phyloP scores from a whole-genome alignment of 306 rosid species.

The Rosa lucieae region DNA sequence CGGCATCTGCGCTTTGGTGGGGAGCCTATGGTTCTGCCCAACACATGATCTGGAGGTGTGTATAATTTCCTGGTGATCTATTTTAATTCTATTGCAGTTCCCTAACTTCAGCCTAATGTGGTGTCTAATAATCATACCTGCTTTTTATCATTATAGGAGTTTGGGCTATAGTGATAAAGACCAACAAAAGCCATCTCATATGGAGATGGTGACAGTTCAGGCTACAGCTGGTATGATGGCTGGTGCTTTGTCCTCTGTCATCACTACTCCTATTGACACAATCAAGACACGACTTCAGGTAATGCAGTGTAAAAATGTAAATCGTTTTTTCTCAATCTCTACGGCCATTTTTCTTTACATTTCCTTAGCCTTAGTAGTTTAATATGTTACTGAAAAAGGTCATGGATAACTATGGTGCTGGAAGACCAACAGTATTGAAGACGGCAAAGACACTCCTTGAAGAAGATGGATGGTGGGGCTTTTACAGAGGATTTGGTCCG shows the following conservation, averaged over 20 bases:
- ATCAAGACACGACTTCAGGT: conserved; percentile 93
- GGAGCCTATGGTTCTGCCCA: conserved; percentile 88
- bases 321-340: neutral
- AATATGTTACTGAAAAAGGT: conserved; percentile 44
- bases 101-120: conserved; percentile 3
- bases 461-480: conserved; percentile 95
- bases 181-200: conserved; percentile 68
- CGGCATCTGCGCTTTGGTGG: conserved; percentile 97
- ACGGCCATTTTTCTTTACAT: neutral
- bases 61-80: neutral
- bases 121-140: neutral
- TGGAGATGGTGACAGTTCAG: conserved; percentile 76
- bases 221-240: conserved; percentile 86
- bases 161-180: conserved; percentile 55
- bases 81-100: neutral
- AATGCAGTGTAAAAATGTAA: neutral
- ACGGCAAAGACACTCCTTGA: conserved; percentile 58
- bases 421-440: conserved; percentile 81
- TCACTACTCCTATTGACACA: conserved; percentile 87
- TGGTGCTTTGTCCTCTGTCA: conserved; percentile 75
- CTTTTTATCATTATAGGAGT: conserved; percentile 43
- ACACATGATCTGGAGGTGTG: conserved; percentile 83
- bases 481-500: conserved; percentile 86
- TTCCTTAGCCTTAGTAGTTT: neutral
- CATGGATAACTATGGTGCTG: conserved; percentile 69